phyloP scores from a whole-genome alignment of 2,329 filamentous ascomycete genomes.

The Plectosphaerella plurivora region DNA sequence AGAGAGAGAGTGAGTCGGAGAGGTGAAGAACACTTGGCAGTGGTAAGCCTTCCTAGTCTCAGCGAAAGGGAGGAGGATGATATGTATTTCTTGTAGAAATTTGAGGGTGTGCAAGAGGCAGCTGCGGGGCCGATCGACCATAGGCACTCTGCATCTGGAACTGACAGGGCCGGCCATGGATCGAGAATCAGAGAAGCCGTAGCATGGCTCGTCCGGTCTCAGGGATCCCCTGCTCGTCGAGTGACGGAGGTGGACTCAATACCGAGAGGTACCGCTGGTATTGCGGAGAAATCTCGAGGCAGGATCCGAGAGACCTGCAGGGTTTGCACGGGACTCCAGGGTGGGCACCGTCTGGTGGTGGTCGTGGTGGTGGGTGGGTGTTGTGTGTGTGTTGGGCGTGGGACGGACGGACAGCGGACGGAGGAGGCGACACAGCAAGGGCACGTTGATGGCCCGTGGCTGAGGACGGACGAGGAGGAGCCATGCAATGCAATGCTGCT shows the following conservation, averaged over 20 bases:
- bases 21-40: constrained; percentile 10
- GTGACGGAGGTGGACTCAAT: constrained; percentile 44
- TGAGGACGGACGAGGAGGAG: constrained; percentile 23
- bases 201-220: constrained; percentile 26
- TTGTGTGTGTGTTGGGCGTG: constrained; percentile 21
- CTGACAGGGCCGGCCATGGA: constrained; percentile 36
- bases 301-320: constrained; percentile 36
- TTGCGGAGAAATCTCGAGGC: constrained; percentile 42
- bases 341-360: constrained; percentile 9
- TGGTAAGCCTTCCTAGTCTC: constrained; percentile 4
- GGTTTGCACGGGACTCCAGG: constrained; percentile 30
- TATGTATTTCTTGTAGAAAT: constrained; percentile 29
- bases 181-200: constrained; percentile 30
- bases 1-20: background rate
- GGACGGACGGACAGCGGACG: background rate
- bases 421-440: background rate
- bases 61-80: constrained; percentile 18
- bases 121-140: constrained; percentile 34
- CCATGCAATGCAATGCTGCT: constrained; percentile 26
- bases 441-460: constrained; percentile 12
- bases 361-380: constrained; percentile 33
- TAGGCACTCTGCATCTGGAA: constrained; percentile 23
- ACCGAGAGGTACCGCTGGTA: constrained; percentile 36
- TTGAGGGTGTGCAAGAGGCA: constrained; percentile 29
- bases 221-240: constrained; percentile 34